Percentiles rank a stretch among this genome's conserved stretches.
Evolutionary conservation across 2,329 filamentous ascomycete species (phyloP).

Genomic region (Colletotrichum sp.): DNA sequence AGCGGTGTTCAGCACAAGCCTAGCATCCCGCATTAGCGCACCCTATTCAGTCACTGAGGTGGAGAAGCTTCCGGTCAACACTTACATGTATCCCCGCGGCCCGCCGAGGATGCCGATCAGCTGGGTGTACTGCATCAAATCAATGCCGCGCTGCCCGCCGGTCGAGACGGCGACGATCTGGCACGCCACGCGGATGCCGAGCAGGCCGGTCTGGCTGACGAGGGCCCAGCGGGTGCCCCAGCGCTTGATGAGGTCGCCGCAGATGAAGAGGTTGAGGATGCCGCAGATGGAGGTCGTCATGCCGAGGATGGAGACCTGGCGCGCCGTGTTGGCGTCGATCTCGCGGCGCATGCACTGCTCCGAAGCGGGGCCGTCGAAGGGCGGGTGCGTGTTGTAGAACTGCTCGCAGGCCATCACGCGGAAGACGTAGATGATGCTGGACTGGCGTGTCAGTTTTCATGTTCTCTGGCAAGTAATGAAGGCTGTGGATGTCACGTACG

Average conservation of each 20-base stretch:
- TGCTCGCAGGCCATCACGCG: slow-evolving; percentile 75
- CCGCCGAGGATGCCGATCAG: slow-evolving; percentile 72
- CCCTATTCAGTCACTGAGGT: neutral
- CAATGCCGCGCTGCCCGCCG: slow-evolving; percentile 66
- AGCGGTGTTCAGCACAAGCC: slow-evolving; percentile 70
- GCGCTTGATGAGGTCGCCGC: slow-evolving; percentile 69
- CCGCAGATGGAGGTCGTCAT: slow-evolving; percentile 73
- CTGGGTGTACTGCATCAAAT: slow-evolving; percentile 71
- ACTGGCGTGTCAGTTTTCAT: neutral
- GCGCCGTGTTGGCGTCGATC: slow-evolving; percentile 69
- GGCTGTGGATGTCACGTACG: slow-evolving; percentile 36
- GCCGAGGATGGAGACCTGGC: slow-evolving; percentile 67
- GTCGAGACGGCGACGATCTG: slow-evolving; percentile 70
- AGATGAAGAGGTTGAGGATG: slow-evolving; percentile 70
- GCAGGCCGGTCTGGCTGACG: slow-evolving; percentile 66
- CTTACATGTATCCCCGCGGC: slow-evolving; percentile 68
- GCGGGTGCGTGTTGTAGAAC: slow-evolving; percentile 66
- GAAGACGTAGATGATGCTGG: slow-evolving; percentile 66
- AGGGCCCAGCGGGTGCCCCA: slow-evolving; percentile 69
- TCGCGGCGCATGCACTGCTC: slow-evolving; percentile 65
- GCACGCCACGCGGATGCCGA: slow-evolving; percentile 65
- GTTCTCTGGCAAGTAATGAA: neutral
- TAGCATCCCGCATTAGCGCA: slow-evolving; percentile 20
- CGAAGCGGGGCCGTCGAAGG: slow-evolving; percentile 44
- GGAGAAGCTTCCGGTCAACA: neutral